A percentile compares a stretch with the other conserved stretches of the same genome.
These are phyloP conservation scores for Closterium sp. DNA, from an alignment of 139 green algal genomes.

Conservation along the genomic window DNA sequence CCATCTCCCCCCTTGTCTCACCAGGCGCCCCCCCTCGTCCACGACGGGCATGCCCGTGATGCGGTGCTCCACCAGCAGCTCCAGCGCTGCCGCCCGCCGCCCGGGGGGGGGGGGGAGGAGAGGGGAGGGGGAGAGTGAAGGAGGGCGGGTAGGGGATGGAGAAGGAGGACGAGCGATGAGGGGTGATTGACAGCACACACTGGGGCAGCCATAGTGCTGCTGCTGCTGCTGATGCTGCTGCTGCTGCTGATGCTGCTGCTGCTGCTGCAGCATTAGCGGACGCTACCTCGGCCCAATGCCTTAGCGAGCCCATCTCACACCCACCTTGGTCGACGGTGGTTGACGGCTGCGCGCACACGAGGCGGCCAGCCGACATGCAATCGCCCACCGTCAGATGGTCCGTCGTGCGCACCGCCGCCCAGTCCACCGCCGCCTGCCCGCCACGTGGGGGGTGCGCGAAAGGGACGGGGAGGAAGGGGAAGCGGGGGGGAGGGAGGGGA, in stretches of 20 bases:
- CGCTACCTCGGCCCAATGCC: neutral
- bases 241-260: neutral
- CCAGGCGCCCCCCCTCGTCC: slow-evolving; percentile 24
- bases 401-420: neutral
- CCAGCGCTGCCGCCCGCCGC: slow-evolving; percentile 38
- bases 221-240: neutral
- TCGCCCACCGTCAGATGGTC: slow-evolving; percentile 24
- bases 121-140: neutral
- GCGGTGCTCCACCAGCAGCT: slow-evolving; percentile 42
- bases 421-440: neutral
- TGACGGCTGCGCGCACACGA: neutral
- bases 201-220: no score
- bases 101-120: neutral
- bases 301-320: neutral
- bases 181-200: neutral
- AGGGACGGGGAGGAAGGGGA: neutral
- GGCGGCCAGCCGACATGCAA: slow-evolving; percentile 12
- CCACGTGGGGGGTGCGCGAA: neutral
- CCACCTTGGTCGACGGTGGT: slow-evolving; percentile 35
- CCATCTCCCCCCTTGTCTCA: neutral
- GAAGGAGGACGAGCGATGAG: neutral
- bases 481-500: neutral
- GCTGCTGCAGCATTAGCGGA: neutral
- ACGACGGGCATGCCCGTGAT: slow-evolving; percentile 53
- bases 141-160: neutral